These are phyloP conservation scores for Verticillium tricorpus DNA, from an alignment of 2,329 filamentous ascomycete genomes.

Conservation along the genomic window DNA sequence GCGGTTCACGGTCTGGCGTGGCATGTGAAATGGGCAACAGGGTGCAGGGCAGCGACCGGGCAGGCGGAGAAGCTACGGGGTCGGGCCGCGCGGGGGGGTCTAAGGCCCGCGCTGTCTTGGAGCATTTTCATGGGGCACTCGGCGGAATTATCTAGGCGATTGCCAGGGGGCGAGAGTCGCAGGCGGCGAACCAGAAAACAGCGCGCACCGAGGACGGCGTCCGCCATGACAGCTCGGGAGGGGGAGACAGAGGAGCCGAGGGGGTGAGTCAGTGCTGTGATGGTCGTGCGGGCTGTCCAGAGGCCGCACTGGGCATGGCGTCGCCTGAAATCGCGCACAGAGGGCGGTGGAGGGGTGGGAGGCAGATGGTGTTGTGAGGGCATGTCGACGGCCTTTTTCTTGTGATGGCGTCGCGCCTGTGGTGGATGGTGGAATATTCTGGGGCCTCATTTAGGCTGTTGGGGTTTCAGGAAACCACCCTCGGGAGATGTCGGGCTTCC, in stretches of 20 bases:
- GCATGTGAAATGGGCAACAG: background rate
- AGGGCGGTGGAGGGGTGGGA: background rate
- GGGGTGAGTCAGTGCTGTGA: background rate
- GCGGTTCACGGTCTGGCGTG: background rate
- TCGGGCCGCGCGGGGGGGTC: background rate
- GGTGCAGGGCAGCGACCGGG: background rate
- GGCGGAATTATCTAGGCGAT: background rate
- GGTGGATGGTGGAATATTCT: background rate
- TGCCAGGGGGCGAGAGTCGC: background rate
- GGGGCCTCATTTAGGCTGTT: background rate
- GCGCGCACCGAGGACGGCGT: too few relatives aligned
- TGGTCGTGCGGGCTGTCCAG: background rate
- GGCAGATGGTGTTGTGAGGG: background rate
- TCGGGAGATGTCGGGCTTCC: background rate
- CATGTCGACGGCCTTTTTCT: background rate
- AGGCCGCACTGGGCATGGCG: background rate
- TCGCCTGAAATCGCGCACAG: background rate
- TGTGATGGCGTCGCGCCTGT: background rate
- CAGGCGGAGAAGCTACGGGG: background rate
- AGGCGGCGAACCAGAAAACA: background rate
- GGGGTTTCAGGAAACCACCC: background rate
- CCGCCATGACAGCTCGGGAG: background rate
- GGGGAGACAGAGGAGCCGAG: background rate
- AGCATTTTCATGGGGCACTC: background rate
- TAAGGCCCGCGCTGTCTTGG: background rate